Base-by-base conservation (phyloP, 495 filamentous ascomycete genomes). In the Cetradonia linearis region DNA sequence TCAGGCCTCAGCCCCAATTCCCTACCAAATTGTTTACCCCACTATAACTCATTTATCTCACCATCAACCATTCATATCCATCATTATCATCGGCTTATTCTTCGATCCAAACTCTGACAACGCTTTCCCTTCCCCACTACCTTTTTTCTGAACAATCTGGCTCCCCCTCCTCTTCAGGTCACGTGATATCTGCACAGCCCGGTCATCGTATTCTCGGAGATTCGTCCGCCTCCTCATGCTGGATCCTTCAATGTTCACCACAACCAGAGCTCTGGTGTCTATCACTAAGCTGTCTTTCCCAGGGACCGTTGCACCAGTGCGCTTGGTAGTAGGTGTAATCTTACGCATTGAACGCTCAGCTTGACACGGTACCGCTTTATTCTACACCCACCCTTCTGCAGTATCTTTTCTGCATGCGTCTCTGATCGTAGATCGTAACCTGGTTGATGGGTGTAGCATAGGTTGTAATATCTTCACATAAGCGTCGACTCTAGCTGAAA, bases 11-110 rank as follows among this genome's bases (percentile, higher is more conserved):
- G n/a, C 23, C 2, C 8, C 4, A 31, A 23, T 36, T 31, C 28
- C 10, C 40, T 37, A n/a, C 52, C 40, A 25, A 47, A 9, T 8
- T 36, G 3, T 33, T 46, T 61, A 61, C 59, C 59, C 50, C 59
- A 55, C 59, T 20, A 55, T 47, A 5, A 46, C 28, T 36, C 4
- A 33, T 14, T 8, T 5, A 18, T 28, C 18, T 14, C 16, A 56
- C 34, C 33, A 37, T 36, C 20, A 31, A 36, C 14, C 27, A 23
- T 14, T 27, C 18, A 20, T 0, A 33, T 31, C 16, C 25, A 44
- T 33, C 40, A 30, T 8, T 9, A 48, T 30, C 14, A 33, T 58
- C 27, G 18, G 2, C 37, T 38, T 14, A 28, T 18, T 20, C 23
- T 33, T 33, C 36, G 36, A 18, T 1, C 8, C 13, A 38, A 14